Evolutionary conservation across 345 rosid species (phyloP), one percentile per base, ranked within the genome.

Genomic region (Sisymbrium altissimum): DNA sequence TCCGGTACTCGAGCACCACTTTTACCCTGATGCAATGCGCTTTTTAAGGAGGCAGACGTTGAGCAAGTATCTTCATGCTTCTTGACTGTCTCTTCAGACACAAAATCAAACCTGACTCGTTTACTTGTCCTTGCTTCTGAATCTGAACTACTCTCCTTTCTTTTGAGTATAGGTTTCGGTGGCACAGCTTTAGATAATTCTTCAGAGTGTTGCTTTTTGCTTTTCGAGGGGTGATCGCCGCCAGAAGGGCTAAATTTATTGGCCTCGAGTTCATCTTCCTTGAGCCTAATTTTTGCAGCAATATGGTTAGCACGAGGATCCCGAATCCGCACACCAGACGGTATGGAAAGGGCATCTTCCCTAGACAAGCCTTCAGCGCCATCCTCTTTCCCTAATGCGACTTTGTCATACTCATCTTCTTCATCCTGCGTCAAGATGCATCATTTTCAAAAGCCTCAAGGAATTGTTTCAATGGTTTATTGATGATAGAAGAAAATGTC

Each of bases 381-480:
- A 65, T 78, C 73, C 39, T 79, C 95, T 80, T 77, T 69, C 17
- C 97, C 97, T 25, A 79, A 75, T 40, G 97, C 97, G 36, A 89
- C 84, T 82, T 83, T 85, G 73, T 94, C 97, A 79, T 32, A 92
- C 72, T 79, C 82, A 78, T 94, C 97, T 78, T 94, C 98, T 78
- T 94, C 98, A 44, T 84, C 97, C 97, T 94, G 79, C 75, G 38
- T 6, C 43, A 68, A 50, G 50, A 46, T 59, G 32, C 18, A 70
- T n/a, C n/a, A 50, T 18, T 15, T 2, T 57, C 56, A n/a, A 4
- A 61, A 59, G 27, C 23, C 59, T 4, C 10, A 19, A n/a, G 27
- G 4, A 10, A 41, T 19, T 2, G 6, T 18, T 19, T 38, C 61
- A 46, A 57, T 13, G 30, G 21, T 58, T 55, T 17, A 30, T 21